Evolutionary conservation across 2,329 filamentous ascomycete genomes (phyloP), one percentile per base, ranked within the genome.

Genomic region (Zymoseptoria tritici): DNA sequence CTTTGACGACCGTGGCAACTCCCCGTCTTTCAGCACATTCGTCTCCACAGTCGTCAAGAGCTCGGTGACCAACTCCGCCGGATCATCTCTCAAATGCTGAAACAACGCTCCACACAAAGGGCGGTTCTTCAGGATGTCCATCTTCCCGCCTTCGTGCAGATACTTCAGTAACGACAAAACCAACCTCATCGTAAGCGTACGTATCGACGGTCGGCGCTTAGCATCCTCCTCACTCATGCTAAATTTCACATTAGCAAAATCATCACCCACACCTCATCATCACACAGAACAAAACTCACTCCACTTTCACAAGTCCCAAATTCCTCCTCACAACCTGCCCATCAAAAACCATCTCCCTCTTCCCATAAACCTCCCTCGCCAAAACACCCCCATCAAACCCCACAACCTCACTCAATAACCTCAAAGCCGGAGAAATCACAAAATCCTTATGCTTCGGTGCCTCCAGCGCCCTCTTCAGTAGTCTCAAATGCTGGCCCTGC

Each of bases 381-480:
- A 91, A 81, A 50, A 85, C 83, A 13, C 94, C 95, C 16, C 91
- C 91, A 74, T 97, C 92, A 64, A 96, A 88, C 57, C 81, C 85
- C 16, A 90, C 84, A n/a, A 92, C 82, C 75, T 99, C 93, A 56
- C 87, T 89, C 61, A 99, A 81, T 56, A 99, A 78, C 59, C 93
- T 86, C 60, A 99, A 77, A 22, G 89, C 92, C 0, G 94, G 93
- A 2, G 91, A 94, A 62, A 97, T 92, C 60, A 97, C 79, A 73
- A 90, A 91, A 49, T 91, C 91, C 71, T 95, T 96, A 54, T 85
- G 82, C 73, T 91, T 92, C 22, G 89, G 87, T 0, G 90, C 85
- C 3, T 89, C 87, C 19, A 97, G 77, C 61, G 90, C 91, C 61
- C 87, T 86, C 31, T 90, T 86, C 22, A 97, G 77, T 2, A 96